Percentiles rank a stretch among this genome's conserved stretches.
These are phyloP conservation scores for Triticum aestivum DNA, from an alignment of 176 grass and related monocot species.

Conservation along the genomic window IWGSC_CS_RefSeq_v2.1 NC_057794.1:590602293-590602792, in stretches of 20 bases:
- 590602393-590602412: not conserved
- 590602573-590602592: not conserved
- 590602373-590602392: too few species aligned
- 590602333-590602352: constrained; percentile 91
- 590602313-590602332: constrained; percentile 84
- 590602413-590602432: not conserved
- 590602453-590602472: not conserved
- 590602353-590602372: not conserved
- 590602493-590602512: not conserved
- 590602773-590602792: not conserved
- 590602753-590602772: not conserved
- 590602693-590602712: constrained; percentile 47
- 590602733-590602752: not conserved
- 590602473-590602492: not conserved
- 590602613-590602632: not conserved
- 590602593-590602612: not conserved
- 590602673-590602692: not conserved
- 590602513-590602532: not conserved
- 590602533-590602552: not conserved
- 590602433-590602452: not conserved
- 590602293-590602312: constrained; percentile 69
- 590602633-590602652: not conserved
- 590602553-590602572: not conserved
- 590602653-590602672: not conserved
- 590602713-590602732: not conserved